Base-by-base conservation (phyloP, 2,329 filamentous ascomycete species). In the Xylogone sp. region DNA sequence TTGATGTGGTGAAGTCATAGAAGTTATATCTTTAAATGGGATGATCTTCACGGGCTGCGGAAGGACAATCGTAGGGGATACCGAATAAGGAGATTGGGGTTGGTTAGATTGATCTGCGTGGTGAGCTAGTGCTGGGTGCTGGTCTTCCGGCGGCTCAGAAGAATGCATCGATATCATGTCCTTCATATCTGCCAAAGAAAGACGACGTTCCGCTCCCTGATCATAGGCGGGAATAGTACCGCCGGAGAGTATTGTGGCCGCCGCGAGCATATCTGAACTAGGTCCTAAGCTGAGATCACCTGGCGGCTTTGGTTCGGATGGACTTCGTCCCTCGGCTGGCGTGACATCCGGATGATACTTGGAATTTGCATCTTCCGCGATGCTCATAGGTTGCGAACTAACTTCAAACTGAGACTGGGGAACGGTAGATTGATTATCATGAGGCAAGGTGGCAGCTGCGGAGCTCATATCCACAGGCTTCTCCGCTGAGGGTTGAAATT, bases 1-100 rank as follows among this genome's bases (percentile, higher is more conserved):
- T 58, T 94, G 85, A 13, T 76, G 68, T 0, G 84, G 69, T 2
- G 80, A 82, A 16, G 80, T 76, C 46, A 94, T 76, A 8, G 81
- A 82, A 61, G 90, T 76, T 54, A 97, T 96, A 52, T 96, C 87
- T 47, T 84, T 82, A 69, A 95, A 92, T 10, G 53, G 48, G 3
- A 62, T 34, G 16, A 65, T 50, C 22, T 52, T 59, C 10, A 48
- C 50, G 16, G 45, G 43, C n/a, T 49, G 47, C 13, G 47, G 24
- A 2, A 39, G 29, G 16, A 34, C 21, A 21, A n/a, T 39, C 42
- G 31, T 46, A 22, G 45, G 21, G 3, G 34, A 24, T 10, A n/a
- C 21, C 7, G 34, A n/a, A 20, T 19, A 10, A 18, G 54, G 34
- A 21, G 47, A 43, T 8, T 54, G 47, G 8, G 51, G 45, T 12